Conservation (phyloP, 192 early-diverging fungal species). For the Phycomyces blakesleeanus region DNA sequence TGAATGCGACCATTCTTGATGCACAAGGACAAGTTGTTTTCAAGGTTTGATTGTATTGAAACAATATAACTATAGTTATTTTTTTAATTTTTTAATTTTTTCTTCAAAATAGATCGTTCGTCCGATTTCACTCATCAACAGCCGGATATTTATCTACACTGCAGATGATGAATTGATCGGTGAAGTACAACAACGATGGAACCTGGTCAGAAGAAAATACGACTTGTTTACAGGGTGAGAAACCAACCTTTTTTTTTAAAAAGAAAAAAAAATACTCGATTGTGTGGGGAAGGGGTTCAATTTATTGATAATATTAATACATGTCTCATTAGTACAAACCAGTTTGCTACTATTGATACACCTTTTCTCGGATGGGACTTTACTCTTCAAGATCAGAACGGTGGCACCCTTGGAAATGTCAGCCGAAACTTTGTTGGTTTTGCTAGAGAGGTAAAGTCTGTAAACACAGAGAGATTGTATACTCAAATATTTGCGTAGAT, state of each 20-base stretch:
- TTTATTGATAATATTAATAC: background rate
- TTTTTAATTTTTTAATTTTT: background rate
- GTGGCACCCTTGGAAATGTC: constrained; percentile 53
- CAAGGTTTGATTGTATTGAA: constrained; percentile 36
- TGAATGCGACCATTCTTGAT: constrained; percentile 75
- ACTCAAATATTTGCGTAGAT: constrained; percentile 37
- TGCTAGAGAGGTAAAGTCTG: constrained; percentile 63
- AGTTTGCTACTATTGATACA: constrained; percentile 71
- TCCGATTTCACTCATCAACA: constrained; percentile 80
- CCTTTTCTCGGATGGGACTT: constrained; percentile 81
- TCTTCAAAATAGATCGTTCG: constrained; percentile 37
- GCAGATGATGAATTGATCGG: constrained; percentile 64
- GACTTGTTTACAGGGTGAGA: constrained; percentile 71
- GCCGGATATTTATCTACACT: constrained; percentile 62
- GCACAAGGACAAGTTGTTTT: constrained; percentile 65
- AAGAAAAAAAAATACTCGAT: too few relatives aligned
- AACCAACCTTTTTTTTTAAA: too few relatives aligned
- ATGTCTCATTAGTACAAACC: constrained; percentile 25
- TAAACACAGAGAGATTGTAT: constrained; percentile 10
- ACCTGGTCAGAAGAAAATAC: constrained; percentile 75
- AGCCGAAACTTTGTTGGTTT: constrained; percentile 82
- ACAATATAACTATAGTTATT: too few relatives aligned
- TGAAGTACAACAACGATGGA: constrained; percentile 85
- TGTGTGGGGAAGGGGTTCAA: too few relatives aligned
- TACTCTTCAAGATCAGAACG: constrained; percentile 55